Percentiles rank a stretch among this genome's conserved stretches.
phyloP scores from a whole-genome alignment of 2,329 filamentous ascomycete species.

The Aspergillus flavus region DNA sequence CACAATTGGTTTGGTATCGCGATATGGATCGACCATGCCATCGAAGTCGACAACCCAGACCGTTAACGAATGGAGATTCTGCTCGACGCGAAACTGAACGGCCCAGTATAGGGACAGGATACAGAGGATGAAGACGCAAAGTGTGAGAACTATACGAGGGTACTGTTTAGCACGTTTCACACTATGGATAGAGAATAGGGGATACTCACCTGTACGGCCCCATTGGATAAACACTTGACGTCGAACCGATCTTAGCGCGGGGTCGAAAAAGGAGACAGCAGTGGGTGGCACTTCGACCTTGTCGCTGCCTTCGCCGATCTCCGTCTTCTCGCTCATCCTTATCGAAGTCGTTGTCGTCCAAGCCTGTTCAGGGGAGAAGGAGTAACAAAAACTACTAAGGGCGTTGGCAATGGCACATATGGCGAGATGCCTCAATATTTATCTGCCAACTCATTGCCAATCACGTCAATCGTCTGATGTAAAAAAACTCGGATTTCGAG shows the following conservation, averaged over 20 bases:
- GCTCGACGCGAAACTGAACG: constrained; percentile 55
- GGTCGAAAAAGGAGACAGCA: constrained; percentile 33
- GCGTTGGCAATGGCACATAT: neutral
- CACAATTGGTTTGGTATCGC: constrained; percentile 49
- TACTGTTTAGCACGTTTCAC: neutral
- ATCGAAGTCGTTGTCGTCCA: neutral
- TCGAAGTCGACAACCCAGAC: constrained; percentile 68
- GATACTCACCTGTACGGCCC: constrained; percentile 25
- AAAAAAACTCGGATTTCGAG: neutral
- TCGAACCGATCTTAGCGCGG: constrained; percentile 26
- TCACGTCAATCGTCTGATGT: neutral
- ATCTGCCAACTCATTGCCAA: neutral
- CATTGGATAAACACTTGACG: constrained; percentile 26
- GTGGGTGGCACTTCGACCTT: constrained; percentile 15
- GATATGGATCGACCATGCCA: constrained; percentile 56
- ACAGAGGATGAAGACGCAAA: constrained; percentile 59
- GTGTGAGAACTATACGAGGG: constrained; percentile 34
- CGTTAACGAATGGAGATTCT: constrained; percentile 52
- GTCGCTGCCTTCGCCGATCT: constrained; percentile 13
- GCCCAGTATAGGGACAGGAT: constrained; percentile 66
- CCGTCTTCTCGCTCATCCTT: constrained; percentile 11
- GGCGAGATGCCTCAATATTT: neutral
- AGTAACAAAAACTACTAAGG: neutral
- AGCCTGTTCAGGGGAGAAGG: neutral
- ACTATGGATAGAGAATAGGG: neutral